These are phyloP conservation scores for Colletotrichum eremochloae DNA, from an alignment of 2,329 filamentous ascomycete species.

Conservation along the genomic window DNA sequence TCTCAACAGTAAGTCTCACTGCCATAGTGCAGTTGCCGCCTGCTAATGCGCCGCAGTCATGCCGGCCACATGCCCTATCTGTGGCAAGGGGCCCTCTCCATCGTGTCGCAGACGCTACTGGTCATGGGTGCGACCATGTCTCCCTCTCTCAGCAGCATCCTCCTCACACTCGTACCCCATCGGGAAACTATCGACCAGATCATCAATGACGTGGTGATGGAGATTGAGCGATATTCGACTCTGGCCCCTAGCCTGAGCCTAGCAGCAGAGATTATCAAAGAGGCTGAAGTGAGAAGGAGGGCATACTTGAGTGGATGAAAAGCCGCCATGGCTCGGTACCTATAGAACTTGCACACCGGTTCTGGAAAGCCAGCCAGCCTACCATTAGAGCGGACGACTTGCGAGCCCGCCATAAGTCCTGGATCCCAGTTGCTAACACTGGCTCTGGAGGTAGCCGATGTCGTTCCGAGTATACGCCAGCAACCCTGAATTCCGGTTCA, in stretches of 20 bases:
- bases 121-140: conserved; percentile 90
- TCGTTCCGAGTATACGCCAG: not conserved
- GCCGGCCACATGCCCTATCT: conserved; percentile 88
- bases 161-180: conserved; percentile 68
- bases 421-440: not conserved
- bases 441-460: not conserved
- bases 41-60: conserved; percentile 67
- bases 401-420: not conserved
- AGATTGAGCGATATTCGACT: conserved; percentile 80
- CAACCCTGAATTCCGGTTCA: not conserved
- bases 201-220: conserved; percentile 81
- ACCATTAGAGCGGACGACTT: not conserved
- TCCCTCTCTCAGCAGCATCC: conserved; percentile 75
- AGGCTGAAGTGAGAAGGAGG: conserved; percentile 80
- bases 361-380: conserved; percentile 5
- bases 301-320: conserved; percentile 68
- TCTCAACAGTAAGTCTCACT: conserved; percentile 74
- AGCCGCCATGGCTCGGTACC: conserved; percentile 14
- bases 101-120: conserved; percentile 84
- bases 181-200: conserved; percentile 78
- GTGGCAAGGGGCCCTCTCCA: conserved; percentile 86
- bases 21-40: not conserved
- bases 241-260: conserved; percentile 82
- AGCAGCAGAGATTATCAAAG: conserved; percentile 84
- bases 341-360: conserved; percentile 14